Percentiles rank a stretch among this genome's conserved stretches.
These are phyloP conservation scores for Rhizopus delemar DNA, from an alignment of 371 early-diverging fungal genomes.

Conservation along the genomic window DNA sequence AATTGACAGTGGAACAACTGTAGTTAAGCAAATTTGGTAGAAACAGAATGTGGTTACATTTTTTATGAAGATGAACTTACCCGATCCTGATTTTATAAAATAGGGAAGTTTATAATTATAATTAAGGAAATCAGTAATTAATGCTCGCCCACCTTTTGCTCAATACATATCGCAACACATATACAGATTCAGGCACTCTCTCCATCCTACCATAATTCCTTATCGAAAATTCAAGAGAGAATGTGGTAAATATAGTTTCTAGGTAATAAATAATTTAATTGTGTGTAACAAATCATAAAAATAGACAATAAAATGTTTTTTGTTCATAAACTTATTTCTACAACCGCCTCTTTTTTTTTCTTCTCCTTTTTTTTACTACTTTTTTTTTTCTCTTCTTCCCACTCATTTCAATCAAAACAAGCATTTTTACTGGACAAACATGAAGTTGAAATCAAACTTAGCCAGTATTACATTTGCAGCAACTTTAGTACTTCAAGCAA, in stretches of 20 bases:
- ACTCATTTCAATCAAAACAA: not conserved
- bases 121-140: too few species aligned
- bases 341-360: not conserved
- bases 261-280: not conserved
- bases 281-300: conserved; percentile 6
- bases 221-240: too few species aligned
- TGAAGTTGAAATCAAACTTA: conserved; percentile 37
- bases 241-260: not conserved
- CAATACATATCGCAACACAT: too few species aligned
- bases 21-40: too few species aligned
- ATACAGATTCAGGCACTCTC: too few species aligned
- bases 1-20: too few species aligned
- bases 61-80: too few species aligned
- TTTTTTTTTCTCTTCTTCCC: not conserved
- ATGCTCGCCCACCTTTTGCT: too few species aligned
- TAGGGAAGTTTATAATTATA: too few species aligned
- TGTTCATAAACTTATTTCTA: not conserved
- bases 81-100: too few species aligned
- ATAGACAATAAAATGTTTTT: conserved; percentile 4
- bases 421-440: conserved; percentile 6
- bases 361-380: not conserved
- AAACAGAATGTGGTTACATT: too few species aligned
- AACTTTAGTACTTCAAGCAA: conserved; percentile 34
- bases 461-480: conserved; percentile 40
- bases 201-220: too few species aligned